A percentile compares a stretch with the other conserved stretches of the same genome.
phyloP scores from a whole-genome alignment of 148 eudicot genomes.

The Salicornia ramosissima region DNA sequence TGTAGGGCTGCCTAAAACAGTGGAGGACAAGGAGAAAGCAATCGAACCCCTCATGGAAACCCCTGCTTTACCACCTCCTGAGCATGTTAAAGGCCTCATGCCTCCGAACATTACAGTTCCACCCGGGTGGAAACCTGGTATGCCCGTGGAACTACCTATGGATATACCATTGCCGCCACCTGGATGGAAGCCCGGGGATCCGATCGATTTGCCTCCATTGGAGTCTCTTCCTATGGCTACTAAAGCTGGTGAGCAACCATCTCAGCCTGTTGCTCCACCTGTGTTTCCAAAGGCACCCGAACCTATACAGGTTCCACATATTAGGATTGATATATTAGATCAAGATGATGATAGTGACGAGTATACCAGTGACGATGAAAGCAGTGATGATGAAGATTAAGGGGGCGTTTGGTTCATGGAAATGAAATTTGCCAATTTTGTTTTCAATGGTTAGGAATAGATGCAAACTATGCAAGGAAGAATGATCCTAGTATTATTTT shows the following conservation, averaged over 20 bases:
- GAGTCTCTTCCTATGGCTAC: slow-evolving; percentile 47
- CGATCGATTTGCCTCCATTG: slow-evolving; percentile 68
- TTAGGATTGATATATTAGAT: slow-evolving; percentile 63
- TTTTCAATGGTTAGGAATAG: background rate
- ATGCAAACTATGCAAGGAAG: background rate
- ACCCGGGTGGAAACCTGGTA: slow-evolving; percentile 92
- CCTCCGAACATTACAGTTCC: slow-evolving; percentile 70
- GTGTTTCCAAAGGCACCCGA: slow-evolving; percentile 41
- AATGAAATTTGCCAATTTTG: background rate
- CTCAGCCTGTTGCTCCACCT: slow-evolving; percentile 37
- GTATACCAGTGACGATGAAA: slow-evolving; percentile 52
- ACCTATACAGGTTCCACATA: slow-evolving; percentile 70
- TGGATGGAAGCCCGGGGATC: slow-evolving; percentile 96
- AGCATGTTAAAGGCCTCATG: slow-evolving; percentile 38
- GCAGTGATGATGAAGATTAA: slow-evolving; percentile 80
- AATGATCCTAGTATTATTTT: too few species aligned
- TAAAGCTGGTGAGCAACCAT: slow-evolving; percentile 41
- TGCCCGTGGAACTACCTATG: slow-evolving; percentile 79
- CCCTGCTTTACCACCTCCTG: slow-evolving; percentile 26
- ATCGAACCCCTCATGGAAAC: slow-evolving; percentile 56
- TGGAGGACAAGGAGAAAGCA: slow-evolving; percentile 46
- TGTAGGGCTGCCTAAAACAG: slow-evolving; percentile 62
- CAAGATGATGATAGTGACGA: slow-evolving; percentile 72
- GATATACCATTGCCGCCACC: slow-evolving; percentile 78
- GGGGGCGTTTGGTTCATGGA: background rate